Evolutionary conservation across 2,329 filamentous ascomycete genomes (phyloP).

Genomic region (Microascus cirrosus): DNA sequence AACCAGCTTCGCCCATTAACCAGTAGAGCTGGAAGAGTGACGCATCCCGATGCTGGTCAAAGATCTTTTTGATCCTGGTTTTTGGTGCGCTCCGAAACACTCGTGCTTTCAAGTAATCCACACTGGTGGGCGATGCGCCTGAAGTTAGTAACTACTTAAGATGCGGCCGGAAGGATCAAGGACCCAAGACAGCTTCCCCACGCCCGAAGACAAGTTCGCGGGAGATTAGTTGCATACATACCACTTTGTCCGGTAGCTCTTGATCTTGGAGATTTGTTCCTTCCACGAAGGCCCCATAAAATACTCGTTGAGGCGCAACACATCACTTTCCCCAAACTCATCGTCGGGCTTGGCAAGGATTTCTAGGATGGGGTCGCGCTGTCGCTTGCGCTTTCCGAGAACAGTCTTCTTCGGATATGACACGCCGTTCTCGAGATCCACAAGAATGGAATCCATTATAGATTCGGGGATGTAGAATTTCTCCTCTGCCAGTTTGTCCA

Average conservation of each 20-base stretch:
- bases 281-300: neutral
- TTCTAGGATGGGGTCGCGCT: conserved; percentile 7
- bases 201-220: neutral
- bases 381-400: conserved; percentile 29
- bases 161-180: neutral
- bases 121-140: neutral
- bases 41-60: neutral
- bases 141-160: neutral
- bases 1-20: neutral
- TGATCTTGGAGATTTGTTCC: neutral
- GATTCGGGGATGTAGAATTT: conserved; percentile 16
- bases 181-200: too few species aligned
- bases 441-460: conserved; percentile 26
- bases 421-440: conserved; percentile 23
- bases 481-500: conserved; percentile 16
- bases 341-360: neutral
- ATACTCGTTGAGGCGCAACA: neutral
- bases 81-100: neutral
- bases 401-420: conserved; percentile 21
- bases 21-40: neutral
- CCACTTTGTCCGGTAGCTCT: neutral
- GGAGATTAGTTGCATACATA: neutral
- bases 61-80: neutral
- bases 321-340: neutral
- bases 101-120: neutral